Conservation (phyloP, 805 yeast genomes). For the Myxozyma geophila region DNA sequence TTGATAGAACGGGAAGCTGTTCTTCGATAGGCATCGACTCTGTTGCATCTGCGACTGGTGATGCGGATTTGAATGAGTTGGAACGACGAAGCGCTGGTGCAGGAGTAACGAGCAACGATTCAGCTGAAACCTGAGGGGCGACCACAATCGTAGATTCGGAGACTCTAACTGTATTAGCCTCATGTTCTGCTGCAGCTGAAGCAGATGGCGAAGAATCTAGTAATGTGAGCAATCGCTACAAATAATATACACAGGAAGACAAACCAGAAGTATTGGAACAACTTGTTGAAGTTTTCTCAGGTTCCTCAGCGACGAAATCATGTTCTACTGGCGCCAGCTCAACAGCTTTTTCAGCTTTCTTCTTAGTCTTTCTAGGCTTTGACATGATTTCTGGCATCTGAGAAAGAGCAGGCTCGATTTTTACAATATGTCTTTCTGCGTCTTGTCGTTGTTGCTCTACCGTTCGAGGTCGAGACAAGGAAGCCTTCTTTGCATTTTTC, state of each 20-base stretch:
- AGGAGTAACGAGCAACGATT: background rate
- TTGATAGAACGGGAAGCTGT: background rate
- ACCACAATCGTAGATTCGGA: no score
- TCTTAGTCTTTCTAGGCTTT: background rate
- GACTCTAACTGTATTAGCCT: no score
- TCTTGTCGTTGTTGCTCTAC: background rate
- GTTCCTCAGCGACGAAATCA: no score
- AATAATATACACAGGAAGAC: no score
- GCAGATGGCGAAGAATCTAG: no score
- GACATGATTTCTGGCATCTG: background rate
- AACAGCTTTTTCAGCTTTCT: background rate
- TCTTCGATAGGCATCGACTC: background rate
- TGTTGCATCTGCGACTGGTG: background rate
- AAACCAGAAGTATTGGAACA: no score
- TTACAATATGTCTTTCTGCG: constrained; percentile 9
- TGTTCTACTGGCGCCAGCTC: background rate
- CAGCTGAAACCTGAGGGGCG: background rate
- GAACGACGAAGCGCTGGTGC: constrained; percentile 3
- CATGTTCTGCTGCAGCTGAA: no score
- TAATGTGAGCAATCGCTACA: no score
- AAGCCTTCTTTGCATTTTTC: background rate
- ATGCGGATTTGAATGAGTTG: background rate
- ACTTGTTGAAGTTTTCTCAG: no score
- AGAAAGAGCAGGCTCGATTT: background rate
- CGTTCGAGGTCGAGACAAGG: background rate